A percentile compares a stretch with the other conserved stretches of the same genome.
These are phyloP conservation scores for Neopestalotiopsis sp. DNA, from an alignment of 2,329 filamentous ascomycete genomes.

Conservation along the genomic window DNA sequence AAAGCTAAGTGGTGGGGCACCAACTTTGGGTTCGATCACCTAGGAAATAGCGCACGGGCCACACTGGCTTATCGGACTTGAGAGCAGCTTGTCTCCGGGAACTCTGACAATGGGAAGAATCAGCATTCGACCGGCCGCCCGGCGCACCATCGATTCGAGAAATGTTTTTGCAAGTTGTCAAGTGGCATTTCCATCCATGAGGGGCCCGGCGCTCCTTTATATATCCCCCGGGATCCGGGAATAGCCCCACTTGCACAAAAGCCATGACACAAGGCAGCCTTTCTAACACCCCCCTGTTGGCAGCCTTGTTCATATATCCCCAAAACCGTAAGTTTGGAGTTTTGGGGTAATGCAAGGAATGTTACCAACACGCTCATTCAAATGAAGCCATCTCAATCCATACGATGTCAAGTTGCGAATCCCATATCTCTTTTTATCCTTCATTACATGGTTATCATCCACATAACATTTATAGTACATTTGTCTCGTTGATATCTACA, in stretches of 20 bases:
- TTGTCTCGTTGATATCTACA: slow-evolving; percentile 9
- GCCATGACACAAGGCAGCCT: slow-evolving; percentile 14
- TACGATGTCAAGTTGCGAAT: neutral
- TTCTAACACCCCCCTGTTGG: neutral
- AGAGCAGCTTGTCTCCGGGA: slow-evolving; percentile 13
- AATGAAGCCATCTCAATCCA: neutral
- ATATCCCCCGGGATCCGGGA: slow-evolving; percentile 33
- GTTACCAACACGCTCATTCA: neutral
- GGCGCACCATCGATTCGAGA: slow-evolving; percentile 26
- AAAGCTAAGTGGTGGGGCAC: neutral
- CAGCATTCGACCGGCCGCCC: slow-evolving; percentile 25
- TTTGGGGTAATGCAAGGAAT: neutral
- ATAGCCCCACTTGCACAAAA: slow-evolving; percentile 7
- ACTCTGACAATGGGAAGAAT: neutral
- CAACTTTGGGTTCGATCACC: neutral
- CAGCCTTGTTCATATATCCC: slow-evolving; percentile 12
- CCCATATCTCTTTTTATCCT: neutral
- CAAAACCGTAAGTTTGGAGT: neutral
- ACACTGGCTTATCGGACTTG: slow-evolving; percentile 13
- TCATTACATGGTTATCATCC: neutral
- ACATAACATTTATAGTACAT: slow-evolving; percentile 11
- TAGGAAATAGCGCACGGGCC: slow-evolving; percentile 10
- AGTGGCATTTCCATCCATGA: slow-evolving; percentile 19
- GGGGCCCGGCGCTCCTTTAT: slow-evolving; percentile 38
- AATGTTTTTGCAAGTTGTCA: slow-evolving; percentile 22